Evolutionary conservation across 2,329 filamentous ascomycete species (phyloP).

Genomic region (Aspergillus chevalieri): DNA sequence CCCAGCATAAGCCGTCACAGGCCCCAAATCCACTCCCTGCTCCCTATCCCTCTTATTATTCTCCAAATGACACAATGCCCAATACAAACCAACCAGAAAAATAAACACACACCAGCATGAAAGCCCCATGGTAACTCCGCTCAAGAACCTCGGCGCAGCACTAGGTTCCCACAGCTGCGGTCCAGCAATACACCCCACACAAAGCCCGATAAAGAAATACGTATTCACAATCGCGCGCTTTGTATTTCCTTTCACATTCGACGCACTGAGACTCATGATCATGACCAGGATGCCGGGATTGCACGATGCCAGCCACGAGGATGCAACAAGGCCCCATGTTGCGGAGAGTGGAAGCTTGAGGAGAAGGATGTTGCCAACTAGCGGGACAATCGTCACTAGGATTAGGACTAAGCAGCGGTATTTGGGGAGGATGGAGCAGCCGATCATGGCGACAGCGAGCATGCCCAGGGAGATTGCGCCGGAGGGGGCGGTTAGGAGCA

Average conservation of each 20-base stretch:
- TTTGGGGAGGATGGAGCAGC: constrained; percentile 35
- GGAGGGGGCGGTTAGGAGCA: constrained; percentile 44
- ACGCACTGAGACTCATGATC: constrained; percentile 40
- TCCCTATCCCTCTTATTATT: neutral
- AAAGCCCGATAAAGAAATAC: constrained; percentile 47
- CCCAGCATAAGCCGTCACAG: neutral
- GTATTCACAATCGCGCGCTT: constrained; percentile 43
- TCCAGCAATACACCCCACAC: constrained; percentile 38
- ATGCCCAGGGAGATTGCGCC: constrained; percentile 44
- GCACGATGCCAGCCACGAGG: constrained; percentile 43
- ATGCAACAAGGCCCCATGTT: constrained; percentile 45
- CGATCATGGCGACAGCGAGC: constrained; percentile 42
- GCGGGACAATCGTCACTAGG: constrained; percentile 35
- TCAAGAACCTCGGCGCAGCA: constrained; percentile 36
- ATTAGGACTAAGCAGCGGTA: constrained; percentile 37
- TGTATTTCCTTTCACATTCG: constrained; percentile 47
- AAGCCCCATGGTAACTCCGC: constrained; percentile 34
- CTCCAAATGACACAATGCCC: neutral
- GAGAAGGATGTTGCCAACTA: constrained; percentile 42
- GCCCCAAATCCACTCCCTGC: neutral
- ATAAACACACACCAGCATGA: neutral
- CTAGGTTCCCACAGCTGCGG: constrained; percentile 43
- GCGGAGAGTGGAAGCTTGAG: constrained; percentile 35
- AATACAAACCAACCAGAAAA: neutral
- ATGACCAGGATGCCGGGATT: constrained; percentile 39